Evolutionary conservation across 2,329 filamentous ascomycete species (phyloP).

Genomic region (Zasmidium cellare): DNA sequence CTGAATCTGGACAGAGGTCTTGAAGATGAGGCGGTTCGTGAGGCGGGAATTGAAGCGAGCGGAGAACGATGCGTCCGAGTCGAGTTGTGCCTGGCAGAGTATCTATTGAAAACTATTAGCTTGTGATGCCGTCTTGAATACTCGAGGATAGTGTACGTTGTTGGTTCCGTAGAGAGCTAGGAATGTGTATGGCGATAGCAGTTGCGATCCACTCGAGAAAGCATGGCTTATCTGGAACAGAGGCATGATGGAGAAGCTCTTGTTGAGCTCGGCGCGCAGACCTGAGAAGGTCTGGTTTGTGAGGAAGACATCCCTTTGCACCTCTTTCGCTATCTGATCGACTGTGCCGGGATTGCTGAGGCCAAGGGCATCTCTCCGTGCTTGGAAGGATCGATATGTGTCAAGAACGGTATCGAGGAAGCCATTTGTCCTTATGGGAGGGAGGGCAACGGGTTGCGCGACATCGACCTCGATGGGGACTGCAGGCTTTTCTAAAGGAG

Average conservation of each 20-base stretch:
- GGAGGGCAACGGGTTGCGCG: slow-evolving; percentile 21
- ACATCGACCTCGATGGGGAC: slow-evolving; percentile 23
- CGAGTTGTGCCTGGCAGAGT: slow-evolving; percentile 92
- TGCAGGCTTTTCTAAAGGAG: slow-evolving; percentile 30
- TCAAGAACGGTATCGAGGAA: slow-evolving; percentile 49
- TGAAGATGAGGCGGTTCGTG: slow-evolving; percentile 76
- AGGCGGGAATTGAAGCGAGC: slow-evolving; percentile 94
- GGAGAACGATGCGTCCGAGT: slow-evolving; percentile 85
- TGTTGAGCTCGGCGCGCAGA: slow-evolving; percentile 92
- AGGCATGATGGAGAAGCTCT: slow-evolving; percentile 89
- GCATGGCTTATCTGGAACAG: slow-evolving; percentile 98
- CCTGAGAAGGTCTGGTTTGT: slow-evolving; percentile 97
- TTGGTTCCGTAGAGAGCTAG: slow-evolving; percentile 90
- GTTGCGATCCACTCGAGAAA: slow-evolving; percentile 87
- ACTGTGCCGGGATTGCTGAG: slow-evolving; percentile 90
- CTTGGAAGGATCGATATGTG: slow-evolving; percentile 77
- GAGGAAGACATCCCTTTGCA: slow-evolving; percentile 93
- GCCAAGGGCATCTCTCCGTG: slow-evolving; percentile 83
- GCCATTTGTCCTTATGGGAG: slow-evolving; percentile 28
- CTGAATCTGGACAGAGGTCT: slow-evolving; percentile 83
- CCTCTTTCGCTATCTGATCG: slow-evolving; percentile 85
- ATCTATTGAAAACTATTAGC: slow-evolving; percentile 56
- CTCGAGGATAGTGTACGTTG: slow-evolving; percentile 60
- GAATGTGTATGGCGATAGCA: slow-evolving; percentile 91
- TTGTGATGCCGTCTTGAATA: not conserved